Conservation (phyloP, 2,329 filamentous ascomycete genomes). For the Blastomyces gilchristii region DNA sequence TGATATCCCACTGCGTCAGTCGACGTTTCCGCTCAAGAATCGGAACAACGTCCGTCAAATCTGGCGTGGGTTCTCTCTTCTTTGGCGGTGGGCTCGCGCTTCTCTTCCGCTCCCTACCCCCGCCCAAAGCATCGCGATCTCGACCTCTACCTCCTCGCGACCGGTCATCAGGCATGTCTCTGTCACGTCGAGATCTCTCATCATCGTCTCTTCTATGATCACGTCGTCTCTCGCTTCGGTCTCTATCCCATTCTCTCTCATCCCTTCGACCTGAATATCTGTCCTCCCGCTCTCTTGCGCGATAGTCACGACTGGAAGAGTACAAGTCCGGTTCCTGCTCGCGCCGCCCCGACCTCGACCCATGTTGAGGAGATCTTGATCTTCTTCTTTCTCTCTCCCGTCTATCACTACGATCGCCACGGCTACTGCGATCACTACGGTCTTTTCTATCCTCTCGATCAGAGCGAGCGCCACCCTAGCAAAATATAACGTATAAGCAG, state of each 20-base stretch:
- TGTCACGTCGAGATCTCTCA: constrained; percentile 49
- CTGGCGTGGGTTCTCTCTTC: constrained; percentile 90
- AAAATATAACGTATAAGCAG: constrained; percentile 10
- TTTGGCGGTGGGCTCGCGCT: constrained; percentile 74
- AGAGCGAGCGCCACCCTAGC: constrained; percentile 36
- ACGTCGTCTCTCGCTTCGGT: constrained; percentile 51
- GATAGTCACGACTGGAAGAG: constrained; percentile 83
- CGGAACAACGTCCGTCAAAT: constrained; percentile 75
- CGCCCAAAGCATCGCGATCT: constrained; percentile 33
- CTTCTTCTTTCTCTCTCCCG: constrained; percentile 56
- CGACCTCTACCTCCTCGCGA: constrained; percentile 34
- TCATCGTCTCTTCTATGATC: constrained; percentile 58
- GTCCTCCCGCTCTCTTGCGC: constrained; percentile 88
- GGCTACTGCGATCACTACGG: constrained; percentile 18
- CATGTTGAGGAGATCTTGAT: constrained; percentile 75
- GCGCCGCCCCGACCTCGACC: constrained; percentile 55
- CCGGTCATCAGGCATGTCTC: constrained; percentile 55
- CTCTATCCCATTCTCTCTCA: constrained; percentile 69
- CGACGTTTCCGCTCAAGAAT: constrained; percentile 80
- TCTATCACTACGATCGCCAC: constrained; percentile 34
- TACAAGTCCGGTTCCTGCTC: constrained; percentile 76
- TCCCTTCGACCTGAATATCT: constrained; percentile 64
- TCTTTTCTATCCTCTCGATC: constrained; percentile 36
- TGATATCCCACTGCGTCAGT: constrained; percentile 98
- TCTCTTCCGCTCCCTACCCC: constrained; percentile 51